Conservation (phyloP, 768 basidiomycete genomes). For the Lactifluus pinguis region DNA sequence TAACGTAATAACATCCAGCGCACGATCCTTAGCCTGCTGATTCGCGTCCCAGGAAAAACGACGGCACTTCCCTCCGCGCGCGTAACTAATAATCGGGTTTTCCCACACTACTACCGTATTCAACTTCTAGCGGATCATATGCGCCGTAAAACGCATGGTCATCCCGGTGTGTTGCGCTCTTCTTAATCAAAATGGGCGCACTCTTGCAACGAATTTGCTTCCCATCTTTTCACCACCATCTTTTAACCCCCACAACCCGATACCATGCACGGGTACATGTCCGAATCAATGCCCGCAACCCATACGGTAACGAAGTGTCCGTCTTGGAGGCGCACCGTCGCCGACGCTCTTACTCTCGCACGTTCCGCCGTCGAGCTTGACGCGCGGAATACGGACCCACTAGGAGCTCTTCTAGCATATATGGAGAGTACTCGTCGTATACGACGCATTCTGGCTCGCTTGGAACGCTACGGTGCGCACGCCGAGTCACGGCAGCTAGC, state of each 20-base stretch:
- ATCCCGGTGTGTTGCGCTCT: too few relatives aligned
- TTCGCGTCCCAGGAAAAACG: too few relatives aligned
- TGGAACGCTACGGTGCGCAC: conserved; percentile 12
- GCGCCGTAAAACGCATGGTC: too few relatives aligned
- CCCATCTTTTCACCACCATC: not conserved
- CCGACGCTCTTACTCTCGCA: conserved; percentile 3
- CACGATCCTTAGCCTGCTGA: too few relatives aligned
- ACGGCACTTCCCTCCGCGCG: too few relatives aligned
- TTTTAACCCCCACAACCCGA: not conserved
- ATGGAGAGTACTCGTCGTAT: conserved; percentile 6
- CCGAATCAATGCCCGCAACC: not conserved
- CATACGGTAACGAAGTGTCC: not conserved
- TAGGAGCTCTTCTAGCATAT: conserved; percentile 2
- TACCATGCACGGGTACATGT: not conserved
- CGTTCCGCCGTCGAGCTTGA: conserved; percentile 11
- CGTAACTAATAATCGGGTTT: not conserved
- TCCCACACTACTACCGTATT: not conserved
- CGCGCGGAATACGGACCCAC: not conserved
- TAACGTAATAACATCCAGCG: too few relatives aligned
- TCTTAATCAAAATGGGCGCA: too few relatives aligned
- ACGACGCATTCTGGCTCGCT: conserved; percentile 1
- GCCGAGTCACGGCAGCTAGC: not conserved
- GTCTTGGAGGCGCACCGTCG: conserved; percentile 12
- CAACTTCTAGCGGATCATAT: not conserved
- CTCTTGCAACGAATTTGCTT: not conserved